These are phyloP conservation scores for Candida labiduridarum DNA, from an alignment of 1,139 yeast species.

Conservation along the genomic window DNA sequence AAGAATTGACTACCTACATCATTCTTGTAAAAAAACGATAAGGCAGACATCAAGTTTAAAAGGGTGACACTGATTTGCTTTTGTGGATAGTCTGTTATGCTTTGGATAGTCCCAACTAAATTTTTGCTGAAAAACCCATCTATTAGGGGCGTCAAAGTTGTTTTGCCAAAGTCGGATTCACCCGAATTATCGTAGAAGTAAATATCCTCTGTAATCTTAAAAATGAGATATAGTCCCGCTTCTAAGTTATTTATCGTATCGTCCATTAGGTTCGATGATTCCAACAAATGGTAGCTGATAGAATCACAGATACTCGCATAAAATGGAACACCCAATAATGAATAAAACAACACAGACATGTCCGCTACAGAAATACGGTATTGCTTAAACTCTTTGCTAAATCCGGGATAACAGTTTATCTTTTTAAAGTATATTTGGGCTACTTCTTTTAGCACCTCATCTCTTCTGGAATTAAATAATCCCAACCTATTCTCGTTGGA, in stretches of 20 bases:
- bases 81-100: constrained; percentile 12
- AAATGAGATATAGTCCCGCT: constrained; percentile 66
- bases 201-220: constrained; percentile 53
- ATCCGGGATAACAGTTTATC: constrained; percentile 29
- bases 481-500: constrained; percentile 16
- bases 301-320: constrained; percentile 52
- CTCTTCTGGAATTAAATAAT: constrained; percentile 31
- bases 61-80: constrained; percentile 15
- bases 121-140: constrained; percentile 27
- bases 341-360: constrained; percentile 68
- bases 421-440: constrained; percentile 66
- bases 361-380: constrained; percentile 78
- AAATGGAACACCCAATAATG: constrained; percentile 60
- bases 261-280: constrained; percentile 3
- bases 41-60: constrained; percentile 41
- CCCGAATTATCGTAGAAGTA: constrained; percentile 48
- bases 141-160: constrained; percentile 28
- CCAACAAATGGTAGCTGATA: constrained; percentile 29
- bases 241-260: constrained; percentile 50
- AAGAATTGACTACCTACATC: constrained; percentile 40
- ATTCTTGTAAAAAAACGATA: constrained; percentile 55
- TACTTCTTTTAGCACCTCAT: constrained; percentile 44
- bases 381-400: constrained; percentile 53
- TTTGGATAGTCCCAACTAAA: constrained; percentile 25
- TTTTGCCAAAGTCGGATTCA: constrained; percentile 24